Base-by-base conservation (phyloP, 1,139 yeast genomes). In the Kodamaea arcana region DNA sequence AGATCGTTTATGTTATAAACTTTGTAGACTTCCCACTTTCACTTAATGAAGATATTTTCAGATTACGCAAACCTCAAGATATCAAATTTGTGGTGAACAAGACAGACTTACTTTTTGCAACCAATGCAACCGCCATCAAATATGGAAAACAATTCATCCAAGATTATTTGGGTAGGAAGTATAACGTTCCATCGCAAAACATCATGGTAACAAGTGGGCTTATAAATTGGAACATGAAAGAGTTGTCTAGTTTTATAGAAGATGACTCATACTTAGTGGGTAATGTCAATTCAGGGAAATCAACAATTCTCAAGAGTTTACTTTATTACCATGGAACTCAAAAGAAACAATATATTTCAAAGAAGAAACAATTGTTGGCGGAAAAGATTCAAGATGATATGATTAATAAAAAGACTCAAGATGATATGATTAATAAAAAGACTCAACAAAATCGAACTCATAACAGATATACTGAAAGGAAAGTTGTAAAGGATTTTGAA, bases 211-310 rank as follows among this genome's bases (percentile, higher is more conserved):
- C 70, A 1, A 76, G 83, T 31, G 75, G 79, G 0, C 53, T 58
- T 13, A 62, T 59, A 24, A 62, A 65, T 24, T 81, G 88, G 90
- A 72, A 75, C 30, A 48, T 74, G 4, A 56, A 59, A 5, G 49
- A 52, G 1, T 35, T 58, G 9, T 45, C 75, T 15, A 45, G 52
- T 9, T 52, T 77, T 17, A 68, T 75, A 1, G 50, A 60, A 6
- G 65, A 65, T 16, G 68, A 57, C 22, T 47, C 78, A 18, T 82
- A 77, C 50, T 55, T 87, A 24, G 62, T 86, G 10, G 96, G 97
- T 1, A 71, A 72, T 43, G 78, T 85, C 8, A 86, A 86, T 50
- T 69, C 78, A 12, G 97, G 97, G 1, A 87, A 87, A 53, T 78
- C 94, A 1, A 68, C 83, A 1, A 51, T 87, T 20, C 68, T 82